phyloP scores from a whole-genome alignment of 1,284 basidiomycete species.

The Agaricales sp. region DNA sequence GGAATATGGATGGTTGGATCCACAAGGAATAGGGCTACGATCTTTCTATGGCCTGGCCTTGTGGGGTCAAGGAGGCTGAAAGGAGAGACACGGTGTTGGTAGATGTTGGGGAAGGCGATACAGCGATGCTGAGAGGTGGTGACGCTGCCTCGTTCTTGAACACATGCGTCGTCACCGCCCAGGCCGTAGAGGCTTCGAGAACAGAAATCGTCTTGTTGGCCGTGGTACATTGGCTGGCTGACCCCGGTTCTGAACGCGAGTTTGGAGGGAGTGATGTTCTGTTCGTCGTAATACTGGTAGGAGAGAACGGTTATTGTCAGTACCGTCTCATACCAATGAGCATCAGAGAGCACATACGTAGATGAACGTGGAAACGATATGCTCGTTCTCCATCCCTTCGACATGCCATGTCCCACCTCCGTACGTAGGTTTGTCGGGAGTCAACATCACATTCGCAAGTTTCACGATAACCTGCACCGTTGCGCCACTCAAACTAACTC shows the following conservation, averaged over 20 bases:
- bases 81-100: conserved; percentile 27
- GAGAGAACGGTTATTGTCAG: background rate
- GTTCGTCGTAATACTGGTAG: conserved; percentile 18
- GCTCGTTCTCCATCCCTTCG: conserved; percentile 31
- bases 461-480: conserved; percentile 39
- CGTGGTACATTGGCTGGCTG: conserved; percentile 11
- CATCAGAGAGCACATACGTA: conserved; percentile 14
- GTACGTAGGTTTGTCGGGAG: conserved; percentile 30
- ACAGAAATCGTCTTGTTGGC: conserved; percentile 21
- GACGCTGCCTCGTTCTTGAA: conserved; percentile 25
- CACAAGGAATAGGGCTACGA: conserved; percentile 13
- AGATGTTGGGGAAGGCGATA: conserved; percentile 34
- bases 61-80: conserved; percentile 11
- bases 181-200: conserved; percentile 16
- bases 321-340: background rate
- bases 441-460: conserved; percentile 35
- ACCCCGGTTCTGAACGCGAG: conserved; percentile 22
- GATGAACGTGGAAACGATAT: conserved; percentile 33
- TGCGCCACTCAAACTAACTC: conserved; percentile 13
- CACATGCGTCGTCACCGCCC: conserved; percentile 1
- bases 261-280: conserved; percentile 21
- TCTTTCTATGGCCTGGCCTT: conserved; percentile 13
- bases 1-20: conserved; percentile 24
- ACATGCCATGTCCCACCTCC: conserved; percentile 27
- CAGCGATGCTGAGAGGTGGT: conserved; percentile 24